Conservation (phyloP, 345 rosid species). For the Erodium maritimum region DNA sequence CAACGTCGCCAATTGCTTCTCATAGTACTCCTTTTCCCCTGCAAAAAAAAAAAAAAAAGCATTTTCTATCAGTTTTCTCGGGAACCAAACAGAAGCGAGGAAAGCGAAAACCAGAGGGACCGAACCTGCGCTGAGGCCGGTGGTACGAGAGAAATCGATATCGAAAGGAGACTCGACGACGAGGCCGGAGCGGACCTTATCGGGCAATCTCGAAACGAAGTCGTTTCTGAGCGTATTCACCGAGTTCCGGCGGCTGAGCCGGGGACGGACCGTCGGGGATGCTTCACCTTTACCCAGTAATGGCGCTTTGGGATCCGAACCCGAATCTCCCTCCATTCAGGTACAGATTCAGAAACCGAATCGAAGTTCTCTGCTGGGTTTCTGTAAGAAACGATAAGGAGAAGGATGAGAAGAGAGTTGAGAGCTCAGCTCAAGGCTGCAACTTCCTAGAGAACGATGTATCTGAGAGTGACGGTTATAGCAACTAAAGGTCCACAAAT, state of each 20-base stretch:
- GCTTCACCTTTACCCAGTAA: constrained; percentile 12
- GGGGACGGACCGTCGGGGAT: constrained; percentile 11
- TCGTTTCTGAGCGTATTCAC: constrained; percentile 29
- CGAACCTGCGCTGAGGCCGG: constrained; percentile 40
- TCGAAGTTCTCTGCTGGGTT: no score
- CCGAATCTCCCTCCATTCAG: constrained; percentile 12
- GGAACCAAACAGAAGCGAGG: neutral
- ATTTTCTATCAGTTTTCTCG: neutral
- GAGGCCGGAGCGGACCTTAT: constrained; percentile 38
- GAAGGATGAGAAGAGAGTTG: no score
- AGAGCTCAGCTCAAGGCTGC: no score
- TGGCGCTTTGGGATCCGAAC: constrained; percentile 16
- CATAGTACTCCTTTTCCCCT: constrained; percentile 72
- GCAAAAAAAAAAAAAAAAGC: neutral
- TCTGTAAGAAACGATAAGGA: no score
- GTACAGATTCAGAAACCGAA: neutral
- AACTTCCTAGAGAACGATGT: no score
- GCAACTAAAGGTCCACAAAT: no score
- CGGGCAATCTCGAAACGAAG: constrained; percentile 50
- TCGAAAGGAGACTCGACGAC: constrained; percentile 46
- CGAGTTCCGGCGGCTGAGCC: constrained; percentile 22
- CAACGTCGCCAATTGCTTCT: constrained; percentile 55
- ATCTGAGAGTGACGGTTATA: no score
- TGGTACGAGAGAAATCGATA: constrained; percentile 38
- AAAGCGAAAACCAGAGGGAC: neutral